phyloP scores from a whole-genome alignment of 306 rosid genomes.

The Quercus wislizeni region DNA sequence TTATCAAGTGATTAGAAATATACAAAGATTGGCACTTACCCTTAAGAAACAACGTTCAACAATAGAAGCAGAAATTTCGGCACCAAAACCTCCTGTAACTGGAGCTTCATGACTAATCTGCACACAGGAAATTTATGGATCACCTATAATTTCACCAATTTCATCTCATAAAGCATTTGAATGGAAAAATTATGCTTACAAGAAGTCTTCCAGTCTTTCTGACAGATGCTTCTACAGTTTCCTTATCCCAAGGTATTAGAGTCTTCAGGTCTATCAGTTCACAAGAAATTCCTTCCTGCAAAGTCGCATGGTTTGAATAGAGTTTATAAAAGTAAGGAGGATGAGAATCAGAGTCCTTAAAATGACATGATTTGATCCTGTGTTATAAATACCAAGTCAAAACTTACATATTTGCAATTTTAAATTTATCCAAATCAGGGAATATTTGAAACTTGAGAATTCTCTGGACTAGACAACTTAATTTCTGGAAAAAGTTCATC shows the following conservation, averaged over 20 bases:
- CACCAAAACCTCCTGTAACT: slow-evolving; percentile 92
- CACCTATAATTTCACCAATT: slow-evolving; percentile 3
- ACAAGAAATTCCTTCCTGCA: slow-evolving; percentile 95
- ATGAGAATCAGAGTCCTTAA: neutral
- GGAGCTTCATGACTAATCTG: slow-evolving; percentile 99
- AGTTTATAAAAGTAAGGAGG: neutral
- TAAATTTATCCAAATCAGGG: neutral
- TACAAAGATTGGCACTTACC: slow-evolving; percentile 46
- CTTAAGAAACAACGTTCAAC: slow-evolving; percentile 85
- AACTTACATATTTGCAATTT: neutral
- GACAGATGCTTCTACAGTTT: slow-evolving; percentile 88
- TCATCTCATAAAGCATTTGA: neutral
- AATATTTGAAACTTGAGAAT: neutral
- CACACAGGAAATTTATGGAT: slow-evolving; percentile 16
- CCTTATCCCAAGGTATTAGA: slow-evolving; percentile 97
- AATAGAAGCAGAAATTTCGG: slow-evolving; percentile 92
- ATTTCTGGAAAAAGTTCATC: neutral
- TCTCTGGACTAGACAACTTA: neutral
- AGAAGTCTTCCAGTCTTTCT: slow-evolving; percentile 90
- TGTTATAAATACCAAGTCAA: neutral
- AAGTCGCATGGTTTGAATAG: slow-evolving; percentile 15
- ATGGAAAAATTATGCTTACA: slow-evolving; percentile 47
- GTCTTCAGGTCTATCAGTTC: slow-evolving; percentile 90
- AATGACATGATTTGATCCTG: neutral
- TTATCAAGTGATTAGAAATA: neutral